A percentile compares a stretch with the other conserved stretches of the same genome.
phyloP scores from a whole-genome alignment of 164 flowering plant species.

The Umbilicus rupestris region DNA sequence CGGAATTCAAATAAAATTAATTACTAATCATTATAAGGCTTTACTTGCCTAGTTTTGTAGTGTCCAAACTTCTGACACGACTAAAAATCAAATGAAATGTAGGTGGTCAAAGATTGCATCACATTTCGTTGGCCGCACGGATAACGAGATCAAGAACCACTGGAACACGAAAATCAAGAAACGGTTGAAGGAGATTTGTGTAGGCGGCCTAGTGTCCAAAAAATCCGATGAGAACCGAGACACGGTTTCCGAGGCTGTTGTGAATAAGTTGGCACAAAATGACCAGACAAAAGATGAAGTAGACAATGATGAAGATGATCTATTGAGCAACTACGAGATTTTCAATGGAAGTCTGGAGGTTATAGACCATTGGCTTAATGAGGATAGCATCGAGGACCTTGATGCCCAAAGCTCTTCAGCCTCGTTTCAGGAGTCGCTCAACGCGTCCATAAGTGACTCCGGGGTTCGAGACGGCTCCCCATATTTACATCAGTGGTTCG shows the following conservation, averaged over 20 bases:
- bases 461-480: not conserved
- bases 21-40: no score
- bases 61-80: not conserved
- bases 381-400: not conserved
- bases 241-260: not conserved
- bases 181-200: slow-evolving; percentile 37
- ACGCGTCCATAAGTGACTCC: not conserved
- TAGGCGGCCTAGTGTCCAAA: slow-evolving; percentile 60
- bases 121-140: slow-evolving; percentile 67
- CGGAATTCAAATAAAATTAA: not conserved
- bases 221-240: slow-evolving; percentile 13
- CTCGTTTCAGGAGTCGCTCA: not conserved
- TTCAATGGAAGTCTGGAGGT: slow-evolving; percentile 1
- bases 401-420: not conserved
- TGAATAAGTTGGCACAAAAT: not conserved
- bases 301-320: not conserved
- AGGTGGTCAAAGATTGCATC: slow-evolving; percentile 80
- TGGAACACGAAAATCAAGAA: slow-evolving; percentile 76
- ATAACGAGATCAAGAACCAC: slow-evolving; percentile 73
- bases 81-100: not conserved
- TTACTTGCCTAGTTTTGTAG: no score
- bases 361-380: not conserved
- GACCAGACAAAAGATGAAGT: not conserved
- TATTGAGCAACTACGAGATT: not conserved
- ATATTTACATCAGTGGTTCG: not conserved